Conservation (phyloP, 2,329 filamentous ascomycete species). For the Grosmannia serpens region DNA sequence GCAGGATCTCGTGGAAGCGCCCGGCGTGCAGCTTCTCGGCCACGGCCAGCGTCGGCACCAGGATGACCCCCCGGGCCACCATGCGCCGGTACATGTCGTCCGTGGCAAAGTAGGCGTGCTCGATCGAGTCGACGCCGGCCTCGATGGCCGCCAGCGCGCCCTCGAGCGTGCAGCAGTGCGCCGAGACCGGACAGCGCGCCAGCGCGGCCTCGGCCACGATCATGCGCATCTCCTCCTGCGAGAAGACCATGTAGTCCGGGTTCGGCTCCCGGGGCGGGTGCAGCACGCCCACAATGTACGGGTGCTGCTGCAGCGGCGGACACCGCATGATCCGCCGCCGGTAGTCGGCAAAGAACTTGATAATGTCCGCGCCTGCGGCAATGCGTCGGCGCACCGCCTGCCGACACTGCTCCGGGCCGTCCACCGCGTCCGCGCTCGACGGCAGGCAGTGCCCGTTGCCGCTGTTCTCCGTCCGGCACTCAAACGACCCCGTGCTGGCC, state of each 20-base stretch:
- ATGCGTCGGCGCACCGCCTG: conserved; percentile 33
- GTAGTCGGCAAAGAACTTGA: conserved; percentile 44
- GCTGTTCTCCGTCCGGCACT: conserved; percentile 35
- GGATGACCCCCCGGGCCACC: conserved; percentile 32
- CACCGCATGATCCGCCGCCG: conserved; percentile 31
- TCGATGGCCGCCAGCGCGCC: conserved; percentile 32
- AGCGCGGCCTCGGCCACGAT: conserved; percentile 35
- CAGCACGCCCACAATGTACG: conserved; percentile 13
- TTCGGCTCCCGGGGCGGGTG: conserved; percentile 27
- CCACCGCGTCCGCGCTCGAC: conserved; percentile 30
- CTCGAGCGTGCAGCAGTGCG: conserved; percentile 29
- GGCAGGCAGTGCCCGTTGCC: conserved; percentile 21
- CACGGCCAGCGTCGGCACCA: conserved; percentile 41
- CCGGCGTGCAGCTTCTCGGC: conserved; percentile 22
- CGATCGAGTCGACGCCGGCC: conserved; percentile 35
- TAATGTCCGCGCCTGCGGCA: conserved; percentile 36
- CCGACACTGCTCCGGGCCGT: conserved; percentile 34
- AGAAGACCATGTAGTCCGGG: conserved; percentile 31
- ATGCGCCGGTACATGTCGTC: conserved; percentile 32
- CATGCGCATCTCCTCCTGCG: conserved; percentile 35
- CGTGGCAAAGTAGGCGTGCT: conserved; percentile 29
- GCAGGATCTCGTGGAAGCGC: conserved; percentile 20
- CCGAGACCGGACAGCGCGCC: conserved; percentile 29
- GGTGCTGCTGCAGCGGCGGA: conserved; percentile 14
- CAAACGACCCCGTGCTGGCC: conserved; percentile 37